Evolutionary conservation across 176 grass and related monocot genomes (phyloP), one percentile per base, ranked within the genome.

Genomic region (maize (Zea mays)): DNA sequence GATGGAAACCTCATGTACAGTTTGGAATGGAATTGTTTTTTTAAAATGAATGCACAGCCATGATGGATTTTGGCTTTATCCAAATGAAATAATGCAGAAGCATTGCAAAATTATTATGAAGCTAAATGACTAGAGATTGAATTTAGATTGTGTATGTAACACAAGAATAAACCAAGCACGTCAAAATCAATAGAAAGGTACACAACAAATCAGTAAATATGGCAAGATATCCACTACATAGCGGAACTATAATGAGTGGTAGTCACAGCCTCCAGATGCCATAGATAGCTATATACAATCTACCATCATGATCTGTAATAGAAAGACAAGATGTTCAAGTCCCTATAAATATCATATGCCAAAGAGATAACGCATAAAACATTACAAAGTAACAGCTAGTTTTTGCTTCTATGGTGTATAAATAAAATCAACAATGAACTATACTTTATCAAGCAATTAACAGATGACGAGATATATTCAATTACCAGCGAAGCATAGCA

Each of bases 401-500:
- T 80, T 81, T 77, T 50, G 19, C 13, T 58, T 1, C 71, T 70
- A 40, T 70, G 45, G 2, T 64, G 44, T 46, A 69, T 39, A 79
- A 44, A 75, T 48, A 43, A 80, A 76, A 76, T 15, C 41, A 84
- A 76, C 10, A 40, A n/a, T 46, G 10, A 36, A 47, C 38, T 57
- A 48, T 58, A 71, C 60, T 54, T 75, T 35, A 54, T 80, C 46
- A 70, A 33, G 70, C 27, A 77, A 78, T 48, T 73, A 48, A 48
- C 36, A 50, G 14, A 66, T 42, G 17, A 73, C 72, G 50, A 71
- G 33, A 65, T 65, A 10, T 69, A 80, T 34, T 69, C 36, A 86
- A 73, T 99, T 99, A 99, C 96, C 96, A 99, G 68, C 96, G 76
- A 57, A 99, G 96, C 96, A 99, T 99, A 72, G 96, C 96, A 89